Percentiles rank a stretch among this genome's conserved stretches.
Evolutionary conservation across 768 basidiomycete species (phyloP).

Genomic region (Trametes meyenii): DNA sequence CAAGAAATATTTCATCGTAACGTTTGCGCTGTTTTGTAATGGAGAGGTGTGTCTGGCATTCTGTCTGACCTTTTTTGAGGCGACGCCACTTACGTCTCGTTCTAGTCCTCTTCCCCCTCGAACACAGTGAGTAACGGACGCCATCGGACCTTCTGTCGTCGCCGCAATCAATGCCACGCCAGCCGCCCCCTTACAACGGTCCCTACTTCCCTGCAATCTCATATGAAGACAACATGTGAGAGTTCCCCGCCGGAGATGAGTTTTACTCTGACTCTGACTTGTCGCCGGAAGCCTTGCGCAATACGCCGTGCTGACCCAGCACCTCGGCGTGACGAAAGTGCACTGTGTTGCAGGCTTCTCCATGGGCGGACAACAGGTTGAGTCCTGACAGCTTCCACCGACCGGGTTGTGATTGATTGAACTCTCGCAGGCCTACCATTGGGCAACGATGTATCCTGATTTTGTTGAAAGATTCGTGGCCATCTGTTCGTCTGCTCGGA

Average conservation of each 20-base stretch:
- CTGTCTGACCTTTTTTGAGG: too few species aligned
- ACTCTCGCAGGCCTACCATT: constrained; percentile 49
- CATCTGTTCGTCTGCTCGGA: constrained; percentile 55
- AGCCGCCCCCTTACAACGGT: constrained; percentile 38
- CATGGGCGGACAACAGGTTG: constrained; percentile 37
- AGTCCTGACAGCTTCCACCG: not conserved
- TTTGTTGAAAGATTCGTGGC: constrained; percentile 48
- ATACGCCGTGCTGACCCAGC: constrained; percentile 30
- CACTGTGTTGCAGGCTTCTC: constrained; percentile 33
- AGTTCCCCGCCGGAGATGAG: not conserved
- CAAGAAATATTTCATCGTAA: constrained; percentile 32
- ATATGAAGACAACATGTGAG: constrained; percentile 36
- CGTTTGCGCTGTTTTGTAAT: constrained; percentile 35
- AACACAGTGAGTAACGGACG: constrained; percentile 28
- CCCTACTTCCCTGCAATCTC: constrained; percentile 36
- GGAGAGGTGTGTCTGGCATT: constrained; percentile 29
- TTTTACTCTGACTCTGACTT: not conserved
- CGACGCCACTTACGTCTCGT: not conserved
- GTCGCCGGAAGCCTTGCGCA: constrained; percentile 26
- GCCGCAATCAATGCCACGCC: not conserved
- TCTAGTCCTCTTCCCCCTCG: constrained; percentile 34
- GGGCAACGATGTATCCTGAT: constrained; percentile 57
- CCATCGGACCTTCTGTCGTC: not conserved
- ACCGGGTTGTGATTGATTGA: not conserved
- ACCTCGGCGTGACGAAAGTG: constrained; percentile 28